Conservation (phyloP, 768 basidiomycete species). For the Lactifluus volemus region DNA sequence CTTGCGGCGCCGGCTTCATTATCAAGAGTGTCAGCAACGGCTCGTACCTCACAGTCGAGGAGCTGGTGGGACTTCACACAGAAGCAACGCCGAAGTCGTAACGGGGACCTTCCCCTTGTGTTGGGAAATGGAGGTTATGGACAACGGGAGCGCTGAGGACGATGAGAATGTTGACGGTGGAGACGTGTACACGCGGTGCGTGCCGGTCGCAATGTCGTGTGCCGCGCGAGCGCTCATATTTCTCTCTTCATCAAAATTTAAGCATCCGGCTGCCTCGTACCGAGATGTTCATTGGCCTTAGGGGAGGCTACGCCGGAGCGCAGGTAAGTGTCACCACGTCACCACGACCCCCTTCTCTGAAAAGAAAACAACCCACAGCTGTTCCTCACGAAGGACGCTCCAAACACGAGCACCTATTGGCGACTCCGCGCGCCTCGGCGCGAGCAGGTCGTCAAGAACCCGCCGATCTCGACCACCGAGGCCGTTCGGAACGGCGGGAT, state of each 20-base stretch:
- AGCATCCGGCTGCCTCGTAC: conserved; percentile 19
- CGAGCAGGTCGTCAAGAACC: conserved; percentile 18
- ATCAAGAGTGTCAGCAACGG: conserved; percentile 10
- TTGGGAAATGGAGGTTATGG: conserved; percentile 20
- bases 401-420: conserved; percentile 16
- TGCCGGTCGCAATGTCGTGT: not conserved
- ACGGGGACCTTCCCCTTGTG: conserved; percentile 17
- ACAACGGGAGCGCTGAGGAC: conserved; percentile 6
- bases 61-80: conserved; percentile 1
- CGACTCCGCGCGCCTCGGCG: conserved; percentile 14
- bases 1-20: conserved; percentile 9
- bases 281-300: conserved; percentile 14
- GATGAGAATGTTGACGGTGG: conserved; percentile 7
- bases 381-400: conserved; percentile 13
- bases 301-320: conserved; percentile 10
- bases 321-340: conserved; percentile 4
- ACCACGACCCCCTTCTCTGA: not conserved
- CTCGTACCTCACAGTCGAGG: conserved; percentile 7
- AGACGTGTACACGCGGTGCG: conserved; percentile 15
- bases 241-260: not conserved
- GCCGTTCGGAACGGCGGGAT: conserved; percentile 6
- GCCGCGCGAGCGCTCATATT: not conserved
- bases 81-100: not conserved
- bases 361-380: not conserved
- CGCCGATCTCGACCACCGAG: conserved; percentile 11